phyloP scores from a whole-genome alignment of 169 alveolate species.

The Plasmodium sp. region DNA sequence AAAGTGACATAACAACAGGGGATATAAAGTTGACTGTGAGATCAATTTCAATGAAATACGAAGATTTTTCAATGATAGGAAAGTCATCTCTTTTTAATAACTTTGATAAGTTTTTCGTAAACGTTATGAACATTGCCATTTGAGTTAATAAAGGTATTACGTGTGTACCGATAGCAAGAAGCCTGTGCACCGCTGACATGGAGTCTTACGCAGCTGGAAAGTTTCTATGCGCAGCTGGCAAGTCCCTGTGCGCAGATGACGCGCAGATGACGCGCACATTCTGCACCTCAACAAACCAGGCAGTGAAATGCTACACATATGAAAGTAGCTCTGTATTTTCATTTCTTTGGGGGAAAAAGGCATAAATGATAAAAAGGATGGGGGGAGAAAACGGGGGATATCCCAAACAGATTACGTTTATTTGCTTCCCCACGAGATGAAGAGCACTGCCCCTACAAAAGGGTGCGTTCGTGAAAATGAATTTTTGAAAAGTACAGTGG shows the following conservation, averaged over 20 bases:
- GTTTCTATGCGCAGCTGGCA: no score
- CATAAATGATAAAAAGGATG: neutral
- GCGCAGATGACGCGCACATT: no score
- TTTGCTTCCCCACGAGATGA: neutral
- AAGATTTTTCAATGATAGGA: neutral
- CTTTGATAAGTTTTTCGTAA: neutral
- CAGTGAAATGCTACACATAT: neutral
- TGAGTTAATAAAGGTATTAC: no score
- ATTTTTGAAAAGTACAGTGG: neutral
- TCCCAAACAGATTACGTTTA: neutral
- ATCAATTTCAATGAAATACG: no score
- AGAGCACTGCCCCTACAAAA: neutral
- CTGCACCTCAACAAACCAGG: neutral
- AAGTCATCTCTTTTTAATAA: no score
- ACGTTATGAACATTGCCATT: neutral
- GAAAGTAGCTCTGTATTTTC: neutral
- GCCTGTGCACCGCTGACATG: neutral
- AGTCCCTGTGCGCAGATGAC: no score
- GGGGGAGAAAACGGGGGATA: neutral
- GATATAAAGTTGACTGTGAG: neutral
- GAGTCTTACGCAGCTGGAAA: no score
- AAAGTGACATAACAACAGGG: neutral
- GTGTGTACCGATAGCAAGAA: neutral
- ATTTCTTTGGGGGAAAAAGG: neutral
- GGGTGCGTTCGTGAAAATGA: neutral